Conservation (phyloP, 2,329 filamentous ascomycete genomes). For the Aspergillus flavus region DNA sequence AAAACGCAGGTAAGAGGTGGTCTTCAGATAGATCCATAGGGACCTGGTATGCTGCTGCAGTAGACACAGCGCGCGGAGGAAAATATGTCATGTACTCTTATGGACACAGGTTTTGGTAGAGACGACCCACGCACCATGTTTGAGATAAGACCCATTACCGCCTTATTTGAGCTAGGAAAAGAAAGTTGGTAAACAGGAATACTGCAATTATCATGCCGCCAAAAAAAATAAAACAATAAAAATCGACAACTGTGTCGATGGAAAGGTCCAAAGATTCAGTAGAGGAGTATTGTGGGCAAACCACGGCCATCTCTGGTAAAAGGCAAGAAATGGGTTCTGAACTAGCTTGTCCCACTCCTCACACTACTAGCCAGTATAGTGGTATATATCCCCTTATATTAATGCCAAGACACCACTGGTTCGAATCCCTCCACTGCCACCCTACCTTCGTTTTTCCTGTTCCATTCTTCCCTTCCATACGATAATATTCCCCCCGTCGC, state of each 20-base stretch:
- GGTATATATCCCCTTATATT: conserved; percentile 11
- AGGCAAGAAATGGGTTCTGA: conserved; percentile 75
- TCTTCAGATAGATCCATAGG: neutral
- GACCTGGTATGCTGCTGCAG: neutral
- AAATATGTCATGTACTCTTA: neutral
- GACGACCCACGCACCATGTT: conserved; percentile 14
- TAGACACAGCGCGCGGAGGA: neutral
- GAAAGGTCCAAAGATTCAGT: conserved; percentile 59
- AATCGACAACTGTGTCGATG: conserved; percentile 50
- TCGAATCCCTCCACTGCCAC: conserved; percentile 29
- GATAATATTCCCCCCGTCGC: conserved; percentile 5
- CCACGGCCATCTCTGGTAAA: conserved; percentile 81
- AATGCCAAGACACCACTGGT: conserved; percentile 15
- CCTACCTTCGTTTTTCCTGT: conserved; percentile 12
- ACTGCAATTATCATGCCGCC: neutral
- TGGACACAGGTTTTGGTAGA: conserved; percentile 2
- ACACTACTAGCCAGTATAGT: neutral
- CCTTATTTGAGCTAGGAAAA: neutral
- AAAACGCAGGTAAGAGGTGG: neutral
- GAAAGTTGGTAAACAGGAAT: neutral
- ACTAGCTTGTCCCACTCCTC: conserved; percentile 71
- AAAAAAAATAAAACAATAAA: conserved; percentile 35
- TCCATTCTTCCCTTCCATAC: neutral
- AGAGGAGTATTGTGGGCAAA: conserved; percentile 62
- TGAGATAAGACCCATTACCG: neutral